A percentile compares a stretch with the other conserved stretches of the same genome.
phyloP scores from a whole-genome alignment of 495 filamentous ascomycete species.

The Tirmania nivea region DNA sequence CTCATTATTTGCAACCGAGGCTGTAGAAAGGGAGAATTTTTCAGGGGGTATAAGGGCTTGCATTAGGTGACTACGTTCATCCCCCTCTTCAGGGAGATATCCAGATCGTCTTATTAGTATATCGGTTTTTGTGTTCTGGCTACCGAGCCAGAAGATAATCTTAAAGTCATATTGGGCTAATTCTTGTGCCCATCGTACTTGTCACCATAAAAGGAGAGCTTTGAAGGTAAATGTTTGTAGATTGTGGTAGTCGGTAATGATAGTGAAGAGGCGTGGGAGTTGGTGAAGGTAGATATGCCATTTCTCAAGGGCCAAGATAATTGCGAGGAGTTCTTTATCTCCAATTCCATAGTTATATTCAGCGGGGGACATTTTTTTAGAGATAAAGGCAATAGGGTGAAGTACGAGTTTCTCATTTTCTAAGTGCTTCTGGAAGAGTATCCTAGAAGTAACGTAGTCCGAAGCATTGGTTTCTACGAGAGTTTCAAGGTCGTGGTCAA shows the following conservation, averaged over 20 bases:
- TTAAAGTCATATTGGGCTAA: conserved; percentile 3
- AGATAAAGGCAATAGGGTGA: conserved; percentile 2
- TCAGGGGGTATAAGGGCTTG: too few relatives aligned
- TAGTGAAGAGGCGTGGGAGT: conserved; percentile 1
- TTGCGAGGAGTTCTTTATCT: conserved; percentile 1
- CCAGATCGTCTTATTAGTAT: neutral
- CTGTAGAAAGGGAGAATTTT: too few relatives aligned
- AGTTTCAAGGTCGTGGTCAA: neutral
- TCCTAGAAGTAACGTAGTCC: neutral
- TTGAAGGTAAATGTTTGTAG: conserved; percentile 14
- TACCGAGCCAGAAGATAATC: conserved; percentile 4
- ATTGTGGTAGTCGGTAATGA: conserved; percentile 12
- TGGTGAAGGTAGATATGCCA: conserved; percentile 18
- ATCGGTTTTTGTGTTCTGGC: neutral
- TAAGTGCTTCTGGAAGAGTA: neutral
- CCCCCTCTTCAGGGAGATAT: neutral
- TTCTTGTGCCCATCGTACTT: conserved; percentile 1
- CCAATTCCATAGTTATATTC: conserved; percentile 9
- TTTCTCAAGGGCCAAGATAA: conserved; percentile 11
- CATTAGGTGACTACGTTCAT: neutral
- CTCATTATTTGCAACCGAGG: too few relatives aligned
- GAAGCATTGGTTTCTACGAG: conserved; percentile 4
- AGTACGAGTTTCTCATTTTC: neutral
- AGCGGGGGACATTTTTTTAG: neutral
- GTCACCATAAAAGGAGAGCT: neutral